Percentiles rank a stretch among this genome's conserved stretches.
Conservation (phyloP, 2,329 filamentous ascomycete species). For the Biscogniauxia sp. region DNA sequence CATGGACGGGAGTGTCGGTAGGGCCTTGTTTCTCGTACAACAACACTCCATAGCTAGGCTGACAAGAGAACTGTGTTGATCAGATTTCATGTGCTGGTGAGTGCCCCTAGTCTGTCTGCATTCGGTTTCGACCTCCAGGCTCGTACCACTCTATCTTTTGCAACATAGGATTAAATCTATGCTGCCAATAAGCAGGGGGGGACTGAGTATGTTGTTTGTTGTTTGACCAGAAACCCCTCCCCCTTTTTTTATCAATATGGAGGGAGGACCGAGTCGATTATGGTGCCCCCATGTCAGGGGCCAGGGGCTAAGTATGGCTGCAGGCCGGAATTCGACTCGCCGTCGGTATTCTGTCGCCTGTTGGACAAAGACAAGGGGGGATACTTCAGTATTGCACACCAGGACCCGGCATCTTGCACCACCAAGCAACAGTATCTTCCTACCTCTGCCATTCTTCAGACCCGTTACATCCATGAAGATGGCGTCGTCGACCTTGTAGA, state of each 20-base stretch:
- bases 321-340: conserved; percentile 77
- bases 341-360: conserved; percentile 71
- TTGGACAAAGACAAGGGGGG: conserved; percentile 64
- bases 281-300: neutral
- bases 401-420: too few relatives aligned
- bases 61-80: conserved; percentile 2
- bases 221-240: conserved; percentile 42
- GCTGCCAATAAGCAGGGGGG: too few relatives aligned
- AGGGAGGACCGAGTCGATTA: neutral
- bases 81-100: conserved; percentile 62
- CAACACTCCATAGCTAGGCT: conserved; percentile 4
- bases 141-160: too few relatives aligned
- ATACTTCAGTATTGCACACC: too few relatives aligned
- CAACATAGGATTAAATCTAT: too few relatives aligned
- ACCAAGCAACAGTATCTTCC: too few relatives aligned
- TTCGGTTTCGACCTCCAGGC: too few relatives aligned
- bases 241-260: neutral
- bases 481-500: conserved; percentile 72
- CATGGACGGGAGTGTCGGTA: conserved; percentile 64
- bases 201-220: conserved; percentile 40
- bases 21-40: neutral
- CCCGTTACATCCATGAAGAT: conserved; percentile 39
- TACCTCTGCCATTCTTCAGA: too few relatives aligned
- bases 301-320: conserved; percentile 6
- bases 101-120: too few relatives aligned